phyloP scores from a whole-genome alignment of 805 yeast species.

The Starmerella potacharoeniae region DNA sequence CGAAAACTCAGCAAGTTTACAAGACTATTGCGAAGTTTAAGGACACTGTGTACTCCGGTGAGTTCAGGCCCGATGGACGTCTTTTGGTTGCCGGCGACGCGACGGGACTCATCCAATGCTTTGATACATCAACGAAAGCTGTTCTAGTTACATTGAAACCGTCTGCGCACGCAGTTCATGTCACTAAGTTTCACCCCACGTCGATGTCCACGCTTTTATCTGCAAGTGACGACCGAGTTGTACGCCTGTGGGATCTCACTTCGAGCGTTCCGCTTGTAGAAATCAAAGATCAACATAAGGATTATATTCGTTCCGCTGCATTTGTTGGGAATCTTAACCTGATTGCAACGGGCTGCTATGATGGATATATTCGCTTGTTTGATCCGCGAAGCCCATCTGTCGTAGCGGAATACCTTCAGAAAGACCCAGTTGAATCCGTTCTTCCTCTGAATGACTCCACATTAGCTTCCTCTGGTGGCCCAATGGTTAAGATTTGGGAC shows the following conservation, averaged over 20 bases:
- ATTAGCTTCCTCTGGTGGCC: constrained; percentile 73
- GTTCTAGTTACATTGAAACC: constrained; percentile 72
- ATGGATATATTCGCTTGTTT: constrained; percentile 70
- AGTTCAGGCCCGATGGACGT: constrained; percentile 83
- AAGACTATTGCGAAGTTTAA: constrained; percentile 80
- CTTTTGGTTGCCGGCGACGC: constrained; percentile 91
- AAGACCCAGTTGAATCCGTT: constrained; percentile 75
- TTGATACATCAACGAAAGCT: constrained; percentile 72
- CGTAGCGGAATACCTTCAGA: constrained; percentile 57
- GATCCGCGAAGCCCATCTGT: constrained; percentile 53
- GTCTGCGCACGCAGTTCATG: constrained; percentile 80
- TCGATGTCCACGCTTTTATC: constrained; percentile 64
- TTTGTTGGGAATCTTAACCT: constrained; percentile 68
- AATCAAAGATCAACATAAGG: constrained; percentile 53
- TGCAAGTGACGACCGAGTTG: constrained; percentile 83
- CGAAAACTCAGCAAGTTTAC: constrained; percentile 84
- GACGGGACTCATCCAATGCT: constrained; percentile 81
- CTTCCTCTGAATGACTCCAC: constrained; percentile 65
- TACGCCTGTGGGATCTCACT: constrained; percentile 82
- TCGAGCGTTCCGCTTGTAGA: constrained; percentile 60
- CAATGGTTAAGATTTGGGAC: constrained; percentile 84
- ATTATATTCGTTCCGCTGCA: constrained; percentile 73
- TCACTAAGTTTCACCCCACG: constrained; percentile 80
- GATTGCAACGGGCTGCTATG: constrained; percentile 89
- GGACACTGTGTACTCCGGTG: constrained; percentile 86